Base-by-base conservation (phyloP, 2,329 filamentous ascomycete genomes). In the Aspergillus sp. region DNA sequence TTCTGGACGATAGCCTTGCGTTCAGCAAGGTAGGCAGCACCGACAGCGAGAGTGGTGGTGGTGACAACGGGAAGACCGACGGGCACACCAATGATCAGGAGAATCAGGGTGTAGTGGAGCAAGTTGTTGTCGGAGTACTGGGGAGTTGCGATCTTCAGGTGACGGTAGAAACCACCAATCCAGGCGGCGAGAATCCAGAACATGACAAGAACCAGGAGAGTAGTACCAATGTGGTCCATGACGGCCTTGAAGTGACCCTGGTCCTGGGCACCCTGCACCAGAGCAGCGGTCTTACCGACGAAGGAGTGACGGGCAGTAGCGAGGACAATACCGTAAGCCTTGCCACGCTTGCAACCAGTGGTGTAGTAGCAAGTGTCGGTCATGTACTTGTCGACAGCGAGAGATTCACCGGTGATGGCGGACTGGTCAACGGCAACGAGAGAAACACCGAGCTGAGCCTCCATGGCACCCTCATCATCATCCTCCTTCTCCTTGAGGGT, bases 1-100 rank as follows among this genome's bases (percentile, higher is more conserved):
- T 88, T 88, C 75, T 88, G 85, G 45, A 88, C 85, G 54, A 88
- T 88, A 53, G 85, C 85, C 73, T 88, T 85, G 68, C 88, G 81
- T 75, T 88, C 81, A 46, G 85, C 85, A 54, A 88, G 78, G 70
- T 88, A 88, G 55, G 85, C 85, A 58, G 85, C 85, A 70, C 85
- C 85, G 70, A 88, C 85, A 63, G 85, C 85, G 50, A 88, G 76
- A 22, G 85, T 88, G 53, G 85, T 88, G 60, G 85, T 88, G 49
- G 85, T 88, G 58, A 88, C 85, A 60, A 88, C 85, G 44, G 85
- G 85, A 52, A 88, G 81, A 85, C 84, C 85, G 72, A 88, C 85
- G 50, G 85, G 85, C 22, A 88, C 85, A 79, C 85, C 85, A 58
- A 88, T 83, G 66, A 89, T 87, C 62, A 88, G 77, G 49, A 88